Evolutionary conservation across 164 flowering plant species (phyloP).

Genomic region (Kalanchoe fedtschenkoi): DNA sequence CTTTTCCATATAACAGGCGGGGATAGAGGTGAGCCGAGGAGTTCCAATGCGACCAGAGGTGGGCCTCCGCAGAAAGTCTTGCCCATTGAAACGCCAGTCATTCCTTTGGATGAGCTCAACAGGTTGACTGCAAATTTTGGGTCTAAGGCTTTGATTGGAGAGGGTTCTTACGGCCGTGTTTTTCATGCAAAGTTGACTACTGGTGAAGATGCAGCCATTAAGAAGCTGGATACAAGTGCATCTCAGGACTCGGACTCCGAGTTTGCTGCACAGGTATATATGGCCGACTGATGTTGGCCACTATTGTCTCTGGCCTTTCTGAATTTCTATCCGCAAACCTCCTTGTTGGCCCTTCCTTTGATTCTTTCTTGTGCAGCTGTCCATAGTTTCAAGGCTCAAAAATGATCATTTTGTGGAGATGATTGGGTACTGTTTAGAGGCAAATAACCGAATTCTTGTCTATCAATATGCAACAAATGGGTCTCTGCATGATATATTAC

Average conservation of each 20-base stretch:
- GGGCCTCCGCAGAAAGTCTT: conserved; percentile 54
- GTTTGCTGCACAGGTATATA: conserved; percentile 54
- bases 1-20: conserved; percentile 22
- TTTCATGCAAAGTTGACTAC: conserved; percentile 43
- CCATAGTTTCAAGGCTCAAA: conserved; percentile 53
- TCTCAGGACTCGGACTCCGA: conserved; percentile 59
- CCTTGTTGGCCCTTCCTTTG: neutral
- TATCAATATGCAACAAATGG: conserved; percentile 55
- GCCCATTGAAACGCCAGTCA: conserved; percentile 62
- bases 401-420: conserved; percentile 50
- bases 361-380: conserved; percentile 27
- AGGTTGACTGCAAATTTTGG: conserved; percentile 57
- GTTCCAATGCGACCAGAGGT: conserved; percentile 14
- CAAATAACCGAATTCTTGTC: conserved; percentile 42
- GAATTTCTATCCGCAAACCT: neutral
- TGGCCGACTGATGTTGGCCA: too few species aligned
- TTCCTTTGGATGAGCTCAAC: conserved; percentile 53
- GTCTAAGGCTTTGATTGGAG: conserved; percentile 65
- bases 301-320: neutral
- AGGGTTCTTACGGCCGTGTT: conserved; percentile 81
- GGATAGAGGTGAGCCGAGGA: conserved; percentile 46
- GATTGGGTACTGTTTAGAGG: conserved; percentile 57
- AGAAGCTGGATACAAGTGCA: conserved; percentile 56
- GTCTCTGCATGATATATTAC: conserved; percentile 60
- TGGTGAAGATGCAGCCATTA: conserved; percentile 49